Evolutionary conservation across 2,329 filamentous ascomycete species (phyloP).

Genomic region (Aspergillus nomiae): DNA sequence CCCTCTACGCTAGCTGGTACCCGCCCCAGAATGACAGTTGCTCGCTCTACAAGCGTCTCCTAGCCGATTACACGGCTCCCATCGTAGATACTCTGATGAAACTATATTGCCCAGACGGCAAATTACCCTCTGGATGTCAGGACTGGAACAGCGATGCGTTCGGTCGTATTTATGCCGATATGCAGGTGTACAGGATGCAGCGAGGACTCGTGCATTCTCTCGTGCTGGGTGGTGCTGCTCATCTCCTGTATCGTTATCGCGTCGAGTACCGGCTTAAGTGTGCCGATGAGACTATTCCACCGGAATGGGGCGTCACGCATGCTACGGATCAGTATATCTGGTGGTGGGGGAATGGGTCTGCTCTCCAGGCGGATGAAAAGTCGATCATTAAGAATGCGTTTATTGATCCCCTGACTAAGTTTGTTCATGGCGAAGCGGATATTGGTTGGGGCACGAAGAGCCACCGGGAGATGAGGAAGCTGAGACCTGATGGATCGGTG

Average conservation of each 20-base stretch:
- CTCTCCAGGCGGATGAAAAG: conserved; percentile 49
- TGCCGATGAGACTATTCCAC: conserved; percentile 45
- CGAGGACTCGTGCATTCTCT: conserved; percentile 54
- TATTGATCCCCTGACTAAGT: conserved; percentile 31
- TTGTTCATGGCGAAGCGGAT: conserved; percentile 26
- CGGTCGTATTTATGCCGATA: conserved; percentile 57
- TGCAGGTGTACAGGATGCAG: conserved; percentile 57
- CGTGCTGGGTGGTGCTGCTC: conserved; percentile 44
- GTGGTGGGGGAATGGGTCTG: conserved; percentile 56
- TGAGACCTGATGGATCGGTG: conserved; percentile 50
- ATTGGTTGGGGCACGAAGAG: conserved; percentile 28
- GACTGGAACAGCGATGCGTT: conserved; percentile 55
- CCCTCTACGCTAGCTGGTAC: conserved; percentile 54
- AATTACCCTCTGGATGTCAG: conserved; percentile 41
- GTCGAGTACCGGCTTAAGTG: conserved; percentile 57
- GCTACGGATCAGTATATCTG: conserved; percentile 56
- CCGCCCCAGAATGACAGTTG: conserved; percentile 43
- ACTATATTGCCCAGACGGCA: conserved; percentile 45
- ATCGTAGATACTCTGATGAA: conserved; percentile 48
- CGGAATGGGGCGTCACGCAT: conserved; percentile 57
- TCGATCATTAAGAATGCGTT: conserved; percentile 34
- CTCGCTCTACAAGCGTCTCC: conserved; percentile 49
- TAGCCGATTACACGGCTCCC: conserved; percentile 54
- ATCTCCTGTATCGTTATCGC: conserved; percentile 54
- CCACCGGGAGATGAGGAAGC: conserved; percentile 43